Evolutionary conservation across 768 basidiomycete species (phyloP).

Genomic region (Lactarius trivialis): DNA sequence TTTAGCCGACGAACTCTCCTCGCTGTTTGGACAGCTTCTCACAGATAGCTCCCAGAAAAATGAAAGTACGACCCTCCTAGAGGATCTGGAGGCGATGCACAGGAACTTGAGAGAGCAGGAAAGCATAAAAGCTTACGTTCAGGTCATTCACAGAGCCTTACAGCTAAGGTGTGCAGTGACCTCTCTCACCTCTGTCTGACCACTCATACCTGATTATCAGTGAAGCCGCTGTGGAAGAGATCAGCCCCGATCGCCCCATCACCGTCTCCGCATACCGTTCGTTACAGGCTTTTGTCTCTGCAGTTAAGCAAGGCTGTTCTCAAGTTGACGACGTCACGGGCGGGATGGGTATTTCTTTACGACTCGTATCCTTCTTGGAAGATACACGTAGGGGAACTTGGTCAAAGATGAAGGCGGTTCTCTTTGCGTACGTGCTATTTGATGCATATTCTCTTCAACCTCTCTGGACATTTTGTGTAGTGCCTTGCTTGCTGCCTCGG

Average conservation of each 20-base stretch:
- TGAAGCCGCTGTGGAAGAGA: slow-evolving; percentile 51
- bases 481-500: slow-evolving; percentile 53
- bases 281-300: slow-evolving; percentile 54
- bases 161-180: slow-evolving; percentile 50
- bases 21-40: slow-evolving; percentile 57
- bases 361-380: slow-evolving; percentile 56
- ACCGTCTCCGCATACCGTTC: slow-evolving; percentile 48
- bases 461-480: slow-evolving; percentile 34
- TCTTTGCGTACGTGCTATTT: slow-evolving; percentile 45
- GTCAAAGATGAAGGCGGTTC: slow-evolving; percentile 58
- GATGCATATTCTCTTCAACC: slow-evolving; percentile 6
- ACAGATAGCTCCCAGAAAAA: slow-evolving; percentile 47
- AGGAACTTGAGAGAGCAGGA: slow-evolving; percentile 70
- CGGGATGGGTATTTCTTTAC: slow-evolving; percentile 40
- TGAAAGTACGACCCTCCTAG: slow-evolving; percentile 58
- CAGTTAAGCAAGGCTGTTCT: slow-evolving; percentile 41
- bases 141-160: slow-evolving; percentile 63
- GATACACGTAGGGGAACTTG: slow-evolving; percentile 66
- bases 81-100: slow-evolving; percentile 78
- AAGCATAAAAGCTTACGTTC: slow-evolving; percentile 68
- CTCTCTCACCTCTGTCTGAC: neutral
- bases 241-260: slow-evolving; percentile 38
- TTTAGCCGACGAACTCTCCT: slow-evolving; percentile 69
- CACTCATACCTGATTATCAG: slow-evolving; percentile 31
- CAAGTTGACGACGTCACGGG: slow-evolving; percentile 39